Evolutionary conservation across 2,329 filamentous ascomycete genomes (phyloP).

Genomic region (Nectriaceae sp.): DNA sequence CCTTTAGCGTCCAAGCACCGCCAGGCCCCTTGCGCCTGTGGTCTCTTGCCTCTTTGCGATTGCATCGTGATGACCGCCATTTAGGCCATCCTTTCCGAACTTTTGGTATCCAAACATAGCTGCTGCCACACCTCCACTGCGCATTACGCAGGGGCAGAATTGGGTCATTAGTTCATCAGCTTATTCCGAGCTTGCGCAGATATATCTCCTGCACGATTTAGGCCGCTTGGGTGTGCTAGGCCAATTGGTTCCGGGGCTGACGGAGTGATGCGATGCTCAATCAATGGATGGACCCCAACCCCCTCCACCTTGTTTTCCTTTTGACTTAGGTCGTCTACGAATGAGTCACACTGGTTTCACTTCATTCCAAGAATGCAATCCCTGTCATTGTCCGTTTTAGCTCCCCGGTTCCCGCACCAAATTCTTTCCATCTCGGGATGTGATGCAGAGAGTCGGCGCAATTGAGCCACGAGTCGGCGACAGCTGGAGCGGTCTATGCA

Average conservation of each 20-base stretch:
- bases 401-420: constrained; percentile 18
- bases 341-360: constrained; percentile 34
- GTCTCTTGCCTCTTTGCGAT: constrained; percentile 21
- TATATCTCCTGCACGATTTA: constrained; percentile 3
- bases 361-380: constrained; percentile 26
- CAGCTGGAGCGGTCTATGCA: background rate
- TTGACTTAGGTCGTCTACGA: constrained; percentile 20
- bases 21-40: constrained; percentile 5
- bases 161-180: background rate
- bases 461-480: constrained; percentile 13
- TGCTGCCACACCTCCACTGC: background rate
- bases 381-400: constrained; percentile 25
- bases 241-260: constrained; percentile 12
- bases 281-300: constrained; percentile 14
- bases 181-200: background rate
- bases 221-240: constrained; percentile 6
- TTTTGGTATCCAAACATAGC: background rate
- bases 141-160: background rate
- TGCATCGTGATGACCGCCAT: background rate
- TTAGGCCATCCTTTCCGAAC: background rate
- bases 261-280: constrained; percentile 18
- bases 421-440: constrained; percentile 10
- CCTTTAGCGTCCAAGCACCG: constrained; percentile 14
- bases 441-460: constrained; percentile 13
- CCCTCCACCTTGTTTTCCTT: constrained; percentile 9